These are phyloP conservation scores for Gremmenia infestans DNA, from an alignment of 2,329 filamentous ascomycete species.

Conservation along the genomic window DNA sequence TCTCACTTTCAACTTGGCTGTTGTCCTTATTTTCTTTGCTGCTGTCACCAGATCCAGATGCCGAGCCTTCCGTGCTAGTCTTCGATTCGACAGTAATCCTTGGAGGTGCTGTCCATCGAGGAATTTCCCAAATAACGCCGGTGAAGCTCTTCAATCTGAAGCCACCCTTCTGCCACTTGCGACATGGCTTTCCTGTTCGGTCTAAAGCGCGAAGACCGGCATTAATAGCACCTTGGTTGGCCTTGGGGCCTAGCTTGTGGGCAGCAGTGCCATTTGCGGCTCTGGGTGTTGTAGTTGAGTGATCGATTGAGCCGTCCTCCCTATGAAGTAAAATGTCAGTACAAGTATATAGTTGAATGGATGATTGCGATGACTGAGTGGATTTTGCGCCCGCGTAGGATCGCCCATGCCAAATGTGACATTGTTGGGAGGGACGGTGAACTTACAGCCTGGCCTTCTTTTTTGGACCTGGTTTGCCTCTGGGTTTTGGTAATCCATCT, in stretches of 20 bases:
- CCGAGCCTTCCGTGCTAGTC: conserved; percentile 42
- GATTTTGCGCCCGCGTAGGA: too few relatives aligned
- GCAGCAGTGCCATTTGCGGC: conserved; percentile 38
- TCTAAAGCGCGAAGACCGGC: conserved; percentile 91
- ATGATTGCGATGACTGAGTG: background rate
- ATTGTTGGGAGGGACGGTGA: background rate
- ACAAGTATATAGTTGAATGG: background rate
- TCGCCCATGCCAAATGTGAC: too few relatives aligned
- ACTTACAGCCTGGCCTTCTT: conserved; percentile 93
- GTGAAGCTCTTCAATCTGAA: conserved; percentile 91
- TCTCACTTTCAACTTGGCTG: conserved; percentile 46
- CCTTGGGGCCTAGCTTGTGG: conserved; percentile 91
- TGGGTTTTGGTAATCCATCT: conserved; percentile 61
- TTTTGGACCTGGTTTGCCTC: conserved; percentile 90
- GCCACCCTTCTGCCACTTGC: conserved; percentile 80
- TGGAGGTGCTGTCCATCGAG: conserved; percentile 75
- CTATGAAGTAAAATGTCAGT: conserved; percentile 38
- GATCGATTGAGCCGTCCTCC: conserved; percentile 59
- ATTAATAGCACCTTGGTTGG: conserved; percentile 96
- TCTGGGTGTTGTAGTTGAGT: conserved; percentile 41
- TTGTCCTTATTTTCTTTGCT: conserved; percentile 64
- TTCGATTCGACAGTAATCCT: conserved; percentile 43
- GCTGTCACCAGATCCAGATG: conserved; percentile 41
- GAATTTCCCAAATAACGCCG: conserved; percentile 74
- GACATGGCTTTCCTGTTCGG: conserved; percentile 84